Percentiles rank a stretch among this genome's conserved stretches.
phyloP scores from a whole-genome alignment of 768 basidiomycete genomes.

The Tubosaeta brunneosetosa region DNA sequence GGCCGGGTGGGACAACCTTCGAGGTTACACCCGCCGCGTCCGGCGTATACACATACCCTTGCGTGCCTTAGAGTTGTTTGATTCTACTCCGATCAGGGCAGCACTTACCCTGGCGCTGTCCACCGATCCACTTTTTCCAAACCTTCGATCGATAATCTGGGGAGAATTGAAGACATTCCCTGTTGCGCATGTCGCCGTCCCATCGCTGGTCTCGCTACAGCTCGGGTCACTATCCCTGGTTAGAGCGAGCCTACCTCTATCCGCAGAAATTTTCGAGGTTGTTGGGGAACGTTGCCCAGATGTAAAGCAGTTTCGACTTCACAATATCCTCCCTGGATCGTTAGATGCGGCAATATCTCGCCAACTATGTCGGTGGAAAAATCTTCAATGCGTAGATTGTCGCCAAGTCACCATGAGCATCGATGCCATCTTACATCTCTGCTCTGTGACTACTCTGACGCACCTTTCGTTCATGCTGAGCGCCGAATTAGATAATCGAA shows the following conservation, averaged over 20 bases:
- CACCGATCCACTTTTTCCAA: not conserved
- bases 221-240: too few relatives aligned
- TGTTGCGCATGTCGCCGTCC: not conserved
- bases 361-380: not conserved
- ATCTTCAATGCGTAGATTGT: not conserved
- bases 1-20: too few relatives aligned
- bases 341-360: not conserved
- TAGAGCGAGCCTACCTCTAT: not conserved
- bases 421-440: not conserved
- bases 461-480: not conserved
- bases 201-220: not conserved
- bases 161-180: not conserved
- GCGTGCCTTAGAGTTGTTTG: too few relatives aligned
- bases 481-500: not conserved
- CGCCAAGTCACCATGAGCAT: not conserved
- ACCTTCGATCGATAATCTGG: not conserved
- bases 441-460: not conserved
- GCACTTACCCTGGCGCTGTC: not conserved
- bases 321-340: too few relatives aligned
- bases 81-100: too few relatives aligned
- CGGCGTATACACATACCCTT: too few relatives aligned
- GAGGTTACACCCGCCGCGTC: too few relatives aligned
- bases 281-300: not conserved
- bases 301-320: not conserved
- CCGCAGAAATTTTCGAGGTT: not conserved